phyloP scores from a whole-genome alignment of 2,329 filamentous ascomycete genomes.

The Chaetomiaceae sp. region DNA sequence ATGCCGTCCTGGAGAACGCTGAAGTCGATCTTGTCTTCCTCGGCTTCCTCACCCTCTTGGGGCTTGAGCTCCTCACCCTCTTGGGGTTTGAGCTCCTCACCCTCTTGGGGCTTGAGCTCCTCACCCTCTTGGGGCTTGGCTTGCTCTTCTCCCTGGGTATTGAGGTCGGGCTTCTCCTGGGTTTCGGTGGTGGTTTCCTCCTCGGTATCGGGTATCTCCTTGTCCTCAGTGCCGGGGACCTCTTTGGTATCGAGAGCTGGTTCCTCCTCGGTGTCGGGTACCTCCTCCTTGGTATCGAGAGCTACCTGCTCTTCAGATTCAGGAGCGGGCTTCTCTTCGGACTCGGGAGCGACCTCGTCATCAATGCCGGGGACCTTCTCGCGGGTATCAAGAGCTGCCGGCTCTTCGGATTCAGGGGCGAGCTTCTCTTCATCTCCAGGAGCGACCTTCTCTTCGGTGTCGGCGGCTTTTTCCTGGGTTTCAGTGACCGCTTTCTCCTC shows the following conservation, averaged over 20 bases:
- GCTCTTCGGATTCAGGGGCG: neutral
- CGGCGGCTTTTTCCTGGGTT: neutral
- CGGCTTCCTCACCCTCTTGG: neutral
- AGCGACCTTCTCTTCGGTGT: neutral
- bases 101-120: neutral
- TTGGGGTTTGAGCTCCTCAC: neutral
- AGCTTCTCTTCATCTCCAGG: constrained; percentile 1
- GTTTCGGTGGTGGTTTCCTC: no score
- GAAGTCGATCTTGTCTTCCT: constrained; percentile 40
- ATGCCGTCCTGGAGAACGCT: constrained; percentile 50
- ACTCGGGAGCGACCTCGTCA: neutral
- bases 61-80: neutral
- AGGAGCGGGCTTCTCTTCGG: no score
- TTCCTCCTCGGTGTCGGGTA: no score
- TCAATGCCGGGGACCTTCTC: no score
- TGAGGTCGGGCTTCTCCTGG: no score
- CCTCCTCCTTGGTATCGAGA: no score
- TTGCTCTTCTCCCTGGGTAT: neutral
- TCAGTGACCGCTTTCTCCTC: neutral
- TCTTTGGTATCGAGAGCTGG: neutral
- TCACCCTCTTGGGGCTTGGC: neutral
- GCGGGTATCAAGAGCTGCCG: neutral
- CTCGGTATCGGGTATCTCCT: neutral
- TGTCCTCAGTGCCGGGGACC: no score
- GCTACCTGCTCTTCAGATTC: no score